These are phyloP conservation scores for Sporisorium scitamineum DNA, from an alignment of 1,284 basidiomycete species.

Conservation along the genomic window DNA sequence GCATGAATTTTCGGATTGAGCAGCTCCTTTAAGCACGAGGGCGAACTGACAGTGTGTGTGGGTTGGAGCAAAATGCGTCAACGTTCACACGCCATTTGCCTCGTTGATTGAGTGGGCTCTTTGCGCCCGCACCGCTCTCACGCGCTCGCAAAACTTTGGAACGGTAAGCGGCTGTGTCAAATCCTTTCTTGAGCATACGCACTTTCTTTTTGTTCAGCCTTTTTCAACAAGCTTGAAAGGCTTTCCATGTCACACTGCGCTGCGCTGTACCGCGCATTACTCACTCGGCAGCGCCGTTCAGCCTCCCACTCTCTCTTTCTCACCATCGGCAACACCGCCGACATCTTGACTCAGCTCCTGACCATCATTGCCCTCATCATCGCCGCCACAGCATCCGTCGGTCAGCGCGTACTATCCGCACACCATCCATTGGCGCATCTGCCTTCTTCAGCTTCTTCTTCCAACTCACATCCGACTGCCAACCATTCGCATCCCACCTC, in stretches of 20 bases:
- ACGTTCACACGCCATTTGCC: slow-evolving; percentile 3
- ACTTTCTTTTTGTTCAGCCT: background rate
- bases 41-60: background rate
- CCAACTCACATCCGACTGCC: background rate
- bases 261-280: background rate
- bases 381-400: background rate
- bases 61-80: background rate
- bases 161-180: background rate
- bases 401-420: background rate
- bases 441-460: background rate
- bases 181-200: slow-evolving; percentile 1
- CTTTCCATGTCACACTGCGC: slow-evolving; percentile 1
- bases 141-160: slow-evolving; percentile 5
- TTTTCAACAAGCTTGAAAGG: slow-evolving; percentile 5
- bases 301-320: background rate
- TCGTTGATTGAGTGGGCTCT: background rate
- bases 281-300: background rate
- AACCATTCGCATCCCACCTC: background rate
- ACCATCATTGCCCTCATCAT: background rate
- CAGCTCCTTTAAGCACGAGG: background rate
- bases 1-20: background rate
- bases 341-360: background rate
- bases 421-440: background rate
- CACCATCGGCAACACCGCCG: slow-evolving; percentile 7
- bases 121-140: background rate